phyloP scores from a whole-genome alignment of 352 stramenopile genomes.

The Globisporangium okanoganense region DNA sequence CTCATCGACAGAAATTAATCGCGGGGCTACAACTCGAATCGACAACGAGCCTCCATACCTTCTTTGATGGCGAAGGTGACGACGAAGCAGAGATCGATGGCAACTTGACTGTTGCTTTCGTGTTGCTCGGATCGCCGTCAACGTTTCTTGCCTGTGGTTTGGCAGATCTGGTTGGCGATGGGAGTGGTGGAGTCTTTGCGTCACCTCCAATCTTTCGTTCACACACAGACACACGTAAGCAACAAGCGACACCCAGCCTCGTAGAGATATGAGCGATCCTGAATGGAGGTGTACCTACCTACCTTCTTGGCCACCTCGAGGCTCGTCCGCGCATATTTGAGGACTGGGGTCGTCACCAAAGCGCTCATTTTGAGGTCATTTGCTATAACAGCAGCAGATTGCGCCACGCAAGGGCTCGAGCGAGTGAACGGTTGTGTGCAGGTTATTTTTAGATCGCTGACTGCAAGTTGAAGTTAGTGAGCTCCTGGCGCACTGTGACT shows the following conservation, averaged over 20 bases:
- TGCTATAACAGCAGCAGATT: background rate
- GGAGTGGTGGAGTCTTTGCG: background rate
- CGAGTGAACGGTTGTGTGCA: too few species aligned
- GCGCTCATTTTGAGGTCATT: background rate
- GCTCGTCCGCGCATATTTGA: constrained; percentile 4
- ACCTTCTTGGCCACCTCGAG: constrained; percentile 11
- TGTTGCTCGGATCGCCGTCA: background rate
- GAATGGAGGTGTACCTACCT: too few species aligned
- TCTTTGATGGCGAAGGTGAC: constrained; percentile 25
- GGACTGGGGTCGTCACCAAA: background rate
- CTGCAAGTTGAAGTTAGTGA: background rate
- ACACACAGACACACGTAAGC: background rate
- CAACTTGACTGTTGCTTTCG: constrained; percentile 44
- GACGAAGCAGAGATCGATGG: constrained; percentile 23
- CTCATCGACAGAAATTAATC: background rate
- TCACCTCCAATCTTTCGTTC: background rate
- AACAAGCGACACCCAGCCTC: background rate
- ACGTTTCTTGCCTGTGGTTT: constrained; percentile 14
- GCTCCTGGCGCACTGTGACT: too few species aligned
- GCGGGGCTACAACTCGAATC: background rate
- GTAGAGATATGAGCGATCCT: too few species aligned
- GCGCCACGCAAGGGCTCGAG: too few species aligned
- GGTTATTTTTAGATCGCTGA: background rate
- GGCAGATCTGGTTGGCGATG: constrained; percentile 3
- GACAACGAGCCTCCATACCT: constrained; percentile 16